Evolutionary conservation across 768 basidiomycete genomes (phyloP), one percentile per base, ranked within the genome.

Genomic region (Psilocybe sp.): DNA sequence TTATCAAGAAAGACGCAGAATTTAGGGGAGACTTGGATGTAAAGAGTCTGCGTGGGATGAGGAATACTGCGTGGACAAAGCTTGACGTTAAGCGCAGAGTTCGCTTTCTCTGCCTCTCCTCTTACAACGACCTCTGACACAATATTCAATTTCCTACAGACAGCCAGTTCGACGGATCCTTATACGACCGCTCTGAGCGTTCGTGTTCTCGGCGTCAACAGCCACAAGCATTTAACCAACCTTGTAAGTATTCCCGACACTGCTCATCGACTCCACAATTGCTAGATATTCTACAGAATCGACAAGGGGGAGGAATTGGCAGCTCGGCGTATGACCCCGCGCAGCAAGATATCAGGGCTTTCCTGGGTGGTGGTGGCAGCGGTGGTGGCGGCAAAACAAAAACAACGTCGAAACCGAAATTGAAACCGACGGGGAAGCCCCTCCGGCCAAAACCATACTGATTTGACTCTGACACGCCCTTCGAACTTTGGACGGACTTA

Each of bases 291-390:
- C 34, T 32, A 50, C 44, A 70, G 68, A 62, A 63, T 45, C 81
- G 90, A 4, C 90, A 93, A 64, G 80, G 76, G 51, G 89, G 88
- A 2, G 89, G 92, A 1, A 85, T 90, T 40, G 85, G 88, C 5
- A 83, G 80, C 41, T 63, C 77, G 11, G 79, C 84, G 1, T 77
- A 85, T 60, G 91, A 94, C 60, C 81, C 83, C 28, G 80, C 80
- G 51, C 91, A 95, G 63, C 74, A 78, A 54, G 82, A 86, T 60
- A 86, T 94, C 40, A 77, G 87, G 16, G 74, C 77, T 2, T 92
- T 91, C 72, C 89, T 92, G 56, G 77, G 34, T 58, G 76, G 35
- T 74, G 47, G 55, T 39, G 44, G 48, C 76, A 52, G 34, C 14
- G 47, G 55, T 39, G 44, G 48, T 77, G 51, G 34, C 14, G 34